Base-by-base conservation (phyloP, 1,284 basidiomycete species). In the Cryptococcus amylolentus region DNA sequence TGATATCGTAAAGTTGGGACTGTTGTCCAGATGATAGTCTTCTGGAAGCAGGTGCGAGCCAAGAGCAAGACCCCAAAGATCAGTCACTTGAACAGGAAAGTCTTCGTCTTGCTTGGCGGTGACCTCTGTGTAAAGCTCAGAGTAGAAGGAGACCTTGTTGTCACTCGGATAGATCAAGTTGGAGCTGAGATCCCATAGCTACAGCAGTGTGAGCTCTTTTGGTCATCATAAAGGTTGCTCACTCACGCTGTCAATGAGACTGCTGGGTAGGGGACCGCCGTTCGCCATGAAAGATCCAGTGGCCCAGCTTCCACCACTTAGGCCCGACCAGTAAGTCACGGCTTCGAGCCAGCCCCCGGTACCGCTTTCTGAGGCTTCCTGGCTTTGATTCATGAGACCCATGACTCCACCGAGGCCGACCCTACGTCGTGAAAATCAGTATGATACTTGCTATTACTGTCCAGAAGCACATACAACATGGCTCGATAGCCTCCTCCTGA, bases 401-500 rank as follows among this genome's bases (percentile, higher is more conserved):
- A 57, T 58, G 46, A 67, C 54, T 9, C 61, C 62, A 5, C 67
- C 63, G 9, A 63, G 54, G 5, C 60, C 64, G 18, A 58, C 60
- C 4, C 61, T 62, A 43, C 44, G 6, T 35, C 12, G 43, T 16
- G 23, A 9, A 27, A 23, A 35, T 10, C 6, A 10, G 7, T 8
- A 35, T 8, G 31, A 1, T 3, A 23, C 3, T 3, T 23, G 23
- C 23, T 23, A 23, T 23, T 23, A 23, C 23, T 23, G 23, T 23
- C 23, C 23, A 23, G 23, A 23, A 10, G 10, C 31, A 64, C 70
- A 58, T 52, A 72, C 63, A 79, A 69, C 79, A 81, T 80, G 10
- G 80, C 79, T 18, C 80, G 63, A 55, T 80, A 77, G 4, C 80
- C 80, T 27, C 80, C 80, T 40, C 80, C 80, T 8, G 75, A 76